Evolutionary conservation across 208 protist species (phyloP).

Genomic region (Leishmania major): DNA sequence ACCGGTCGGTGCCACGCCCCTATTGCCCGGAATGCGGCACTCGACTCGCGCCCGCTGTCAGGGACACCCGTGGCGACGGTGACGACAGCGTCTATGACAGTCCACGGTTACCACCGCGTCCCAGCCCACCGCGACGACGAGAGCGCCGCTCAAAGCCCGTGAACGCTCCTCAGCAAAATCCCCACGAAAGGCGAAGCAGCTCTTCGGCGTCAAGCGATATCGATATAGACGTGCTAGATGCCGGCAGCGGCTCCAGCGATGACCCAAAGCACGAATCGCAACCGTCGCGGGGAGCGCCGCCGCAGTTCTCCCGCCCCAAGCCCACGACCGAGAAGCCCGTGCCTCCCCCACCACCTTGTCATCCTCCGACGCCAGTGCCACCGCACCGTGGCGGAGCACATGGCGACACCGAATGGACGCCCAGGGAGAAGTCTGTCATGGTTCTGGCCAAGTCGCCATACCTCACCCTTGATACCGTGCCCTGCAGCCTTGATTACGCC

Average conservation of each 20-base stretch:
- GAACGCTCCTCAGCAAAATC: neutral
- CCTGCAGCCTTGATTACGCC: neutral
- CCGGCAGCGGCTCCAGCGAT: neutral
- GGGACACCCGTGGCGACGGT: neutral
- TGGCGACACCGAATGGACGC: neutral
- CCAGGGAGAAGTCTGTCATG: neutral
- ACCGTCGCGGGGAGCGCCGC: neutral
- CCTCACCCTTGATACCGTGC: conserved; percentile 22
- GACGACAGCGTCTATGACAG: neutral
- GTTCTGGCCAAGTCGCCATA: conserved; percentile 29
- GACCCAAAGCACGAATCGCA: neutral
- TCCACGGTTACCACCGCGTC: neutral
- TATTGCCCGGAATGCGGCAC: conserved; percentile 25
- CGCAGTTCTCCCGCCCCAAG: neutral
- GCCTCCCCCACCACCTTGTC: neutral
- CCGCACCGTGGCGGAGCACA: neutral
- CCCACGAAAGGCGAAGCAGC: neutral
- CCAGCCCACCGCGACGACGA: neutral
- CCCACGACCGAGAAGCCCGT: too few species aligned
- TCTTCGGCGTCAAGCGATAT: neutral
- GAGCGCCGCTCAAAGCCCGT: neutral
- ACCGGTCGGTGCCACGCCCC: conserved; percentile 14
- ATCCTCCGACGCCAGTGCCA: neutral
- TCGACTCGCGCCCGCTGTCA: neutral
- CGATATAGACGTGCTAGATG: neutral